Conservation (phyloP, 2,329 filamentous ascomycete genomes). For the Nemania serpens region DNA sequence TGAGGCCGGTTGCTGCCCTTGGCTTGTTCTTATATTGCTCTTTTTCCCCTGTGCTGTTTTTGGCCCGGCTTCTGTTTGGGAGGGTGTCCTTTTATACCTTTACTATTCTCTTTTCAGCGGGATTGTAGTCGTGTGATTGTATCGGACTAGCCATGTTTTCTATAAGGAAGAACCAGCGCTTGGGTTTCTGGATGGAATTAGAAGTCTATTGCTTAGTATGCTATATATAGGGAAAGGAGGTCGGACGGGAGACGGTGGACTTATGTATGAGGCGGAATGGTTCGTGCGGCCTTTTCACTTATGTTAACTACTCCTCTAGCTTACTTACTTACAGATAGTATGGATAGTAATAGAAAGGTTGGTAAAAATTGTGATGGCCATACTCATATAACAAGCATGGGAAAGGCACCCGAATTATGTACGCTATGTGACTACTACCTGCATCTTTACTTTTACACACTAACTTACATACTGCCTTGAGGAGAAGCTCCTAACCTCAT, state of each 20-base stretch:
- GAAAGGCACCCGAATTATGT: too few relatives aligned
- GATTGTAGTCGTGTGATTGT: neutral
- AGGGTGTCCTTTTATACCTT: neutral
- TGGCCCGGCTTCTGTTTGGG: neutral
- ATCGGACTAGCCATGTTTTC: neutral
- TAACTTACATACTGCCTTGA: too few relatives aligned
- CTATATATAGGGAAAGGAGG: neutral
- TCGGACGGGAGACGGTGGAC: neutral
- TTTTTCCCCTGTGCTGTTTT: neutral
- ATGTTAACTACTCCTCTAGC: neutral
- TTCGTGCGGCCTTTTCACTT: neutral
- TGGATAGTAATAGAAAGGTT: neutral
- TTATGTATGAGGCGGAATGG: neutral
- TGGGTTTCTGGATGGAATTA: neutral
- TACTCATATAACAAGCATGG: too few relatives aligned
- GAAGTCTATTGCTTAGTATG: neutral
- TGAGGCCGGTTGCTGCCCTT: neutral
- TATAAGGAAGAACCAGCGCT: neutral
- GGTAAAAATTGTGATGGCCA: too few relatives aligned
- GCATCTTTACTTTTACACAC: too few relatives aligned
- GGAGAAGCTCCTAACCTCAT: too few relatives aligned
- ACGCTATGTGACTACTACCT: too few relatives aligned
- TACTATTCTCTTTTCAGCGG: neutral
- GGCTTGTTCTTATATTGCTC: neutral
- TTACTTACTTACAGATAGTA: constrained; percentile 9